phyloP scores from a whole-genome alignment of 371 early-diverging fungal species.

The Rhizopus delemar region DNA sequence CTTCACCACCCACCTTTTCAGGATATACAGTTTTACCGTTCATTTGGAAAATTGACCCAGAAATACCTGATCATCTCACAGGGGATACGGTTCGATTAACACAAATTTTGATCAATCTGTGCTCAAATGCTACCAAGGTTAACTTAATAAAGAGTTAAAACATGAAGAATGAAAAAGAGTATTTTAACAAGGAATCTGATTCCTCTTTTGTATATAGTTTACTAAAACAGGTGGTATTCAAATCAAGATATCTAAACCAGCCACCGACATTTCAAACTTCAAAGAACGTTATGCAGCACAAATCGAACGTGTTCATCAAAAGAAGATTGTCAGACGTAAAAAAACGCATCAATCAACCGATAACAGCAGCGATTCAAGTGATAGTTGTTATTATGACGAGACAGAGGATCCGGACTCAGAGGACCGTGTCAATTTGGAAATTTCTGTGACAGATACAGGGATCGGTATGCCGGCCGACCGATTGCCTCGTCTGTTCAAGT shows the following conservation, averaged over 20 bases:
- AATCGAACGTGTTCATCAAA: slow-evolving; percentile 39
- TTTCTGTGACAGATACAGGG: slow-evolving; percentile 61
- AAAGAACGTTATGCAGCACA: slow-evolving; percentile 60
- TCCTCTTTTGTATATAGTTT: slow-evolving; percentile 28
- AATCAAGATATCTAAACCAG: slow-evolving; percentile 33
- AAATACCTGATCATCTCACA: slow-evolving; percentile 58
- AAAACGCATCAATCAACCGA: slow-evolving; percentile 2
- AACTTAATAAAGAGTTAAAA: not conserved
- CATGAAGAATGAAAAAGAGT: not conserved
- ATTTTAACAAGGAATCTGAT: too few relatives aligned
- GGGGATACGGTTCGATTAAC: slow-evolving; percentile 62
- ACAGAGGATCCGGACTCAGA: slow-evolving; percentile 17
- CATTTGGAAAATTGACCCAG: slow-evolving; percentile 56
- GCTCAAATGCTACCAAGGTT: slow-evolving; percentile 65
- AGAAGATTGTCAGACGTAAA: slow-evolving; percentile 9
- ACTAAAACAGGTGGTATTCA: slow-evolving; percentile 49
- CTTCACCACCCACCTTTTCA: not conserved
- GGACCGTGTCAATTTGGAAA: slow-evolving; percentile 52
- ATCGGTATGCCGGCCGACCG: slow-evolving; percentile 63
- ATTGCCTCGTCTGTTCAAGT: slow-evolving; percentile 55
- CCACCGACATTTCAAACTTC: slow-evolving; percentile 27
- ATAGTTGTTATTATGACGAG: slow-evolving; percentile 17
- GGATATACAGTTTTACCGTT: slow-evolving; percentile 44
- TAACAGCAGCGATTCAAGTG: slow-evolving; percentile 10
- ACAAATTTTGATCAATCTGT: slow-evolving; percentile 61